phyloP scores from a whole-genome alignment of 2,329 filamentous ascomycete genomes.

The Cylindrodendrum hubeiense region DNA sequence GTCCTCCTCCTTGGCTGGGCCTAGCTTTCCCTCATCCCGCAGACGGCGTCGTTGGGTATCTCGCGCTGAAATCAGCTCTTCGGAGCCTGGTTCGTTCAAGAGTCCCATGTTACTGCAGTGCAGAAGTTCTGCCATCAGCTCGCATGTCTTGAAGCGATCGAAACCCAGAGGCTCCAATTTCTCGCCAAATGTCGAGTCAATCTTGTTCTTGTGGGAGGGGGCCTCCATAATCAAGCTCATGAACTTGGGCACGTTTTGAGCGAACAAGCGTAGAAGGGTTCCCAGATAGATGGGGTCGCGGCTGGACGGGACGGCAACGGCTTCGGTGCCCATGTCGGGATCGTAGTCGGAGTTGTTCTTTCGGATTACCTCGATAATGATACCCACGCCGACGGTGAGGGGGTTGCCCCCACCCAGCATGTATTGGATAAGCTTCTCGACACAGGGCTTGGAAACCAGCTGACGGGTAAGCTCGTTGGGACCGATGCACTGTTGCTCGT shows the following conservation, averaged over 20 bases:
- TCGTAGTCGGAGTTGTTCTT: constrained; percentile 99
- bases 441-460: constrained; percentile 87
- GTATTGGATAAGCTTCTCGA: constrained; percentile 85
- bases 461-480: constrained; percentile 97
- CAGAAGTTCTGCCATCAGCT: constrained; percentile 96
- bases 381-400: constrained; percentile 94
- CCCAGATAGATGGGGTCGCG: constrained; percentile 97
- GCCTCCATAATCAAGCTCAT: constrained; percentile 89
- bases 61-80: constrained; percentile 84
- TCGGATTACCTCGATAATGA: constrained; percentile 97
- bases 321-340: constrained; percentile 86
- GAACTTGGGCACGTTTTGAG: constrained; percentile 91
- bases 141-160: constrained; percentile 98
- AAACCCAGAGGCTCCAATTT: constrained; percentile 96
- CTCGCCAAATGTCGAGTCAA: constrained; percentile 89
- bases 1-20: constrained; percentile 54
- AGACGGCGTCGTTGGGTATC: constrained; percentile 86
- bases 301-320: constrained; percentile 82
- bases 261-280: constrained; percentile 88
- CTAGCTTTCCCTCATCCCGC: constrained; percentile 80
- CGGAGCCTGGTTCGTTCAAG: constrained; percentile 90
- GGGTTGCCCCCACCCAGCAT: constrained; percentile 97
- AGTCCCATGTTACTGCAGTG: constrained; percentile 99
- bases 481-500: constrained; percentile 98
- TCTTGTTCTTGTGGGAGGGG: constrained; percentile 77